These are phyloP conservation scores for Dryas integrifolia DNA, from an alignment of 331 rosid genomes.

Conservation along the genomic window DNA sequence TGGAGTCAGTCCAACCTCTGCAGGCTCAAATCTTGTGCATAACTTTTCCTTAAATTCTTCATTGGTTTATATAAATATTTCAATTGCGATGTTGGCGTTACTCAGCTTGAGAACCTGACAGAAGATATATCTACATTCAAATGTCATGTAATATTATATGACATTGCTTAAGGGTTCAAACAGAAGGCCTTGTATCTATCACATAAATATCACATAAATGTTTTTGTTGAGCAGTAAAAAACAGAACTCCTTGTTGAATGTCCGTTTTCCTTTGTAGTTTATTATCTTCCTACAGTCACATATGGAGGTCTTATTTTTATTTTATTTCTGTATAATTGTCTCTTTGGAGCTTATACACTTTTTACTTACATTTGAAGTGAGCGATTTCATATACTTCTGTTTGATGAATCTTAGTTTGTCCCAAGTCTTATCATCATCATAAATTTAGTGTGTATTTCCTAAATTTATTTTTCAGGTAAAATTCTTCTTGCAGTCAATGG, in stretches of 20 bases:
- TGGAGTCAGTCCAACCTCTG: background rate
- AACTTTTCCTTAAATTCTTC: background rate
- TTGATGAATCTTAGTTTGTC: slow-evolving; percentile 3
- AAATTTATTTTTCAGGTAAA: background rate
- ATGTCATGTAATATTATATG: background rate
- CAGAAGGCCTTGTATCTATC: background rate
- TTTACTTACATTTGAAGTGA: background rate
- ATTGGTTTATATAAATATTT: background rate
- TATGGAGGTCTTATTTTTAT: background rate
- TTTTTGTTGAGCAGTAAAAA: background rate
- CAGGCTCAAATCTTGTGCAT: background rate
- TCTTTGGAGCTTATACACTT: background rate
- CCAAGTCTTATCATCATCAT: background rate
- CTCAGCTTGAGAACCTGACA: background rate
- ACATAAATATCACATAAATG: background rate
- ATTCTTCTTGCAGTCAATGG: background rate
- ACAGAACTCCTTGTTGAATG: background rate
- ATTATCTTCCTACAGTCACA: background rate
- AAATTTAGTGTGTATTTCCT: background rate
- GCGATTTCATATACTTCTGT: background rate
- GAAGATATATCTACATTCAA: background rate
- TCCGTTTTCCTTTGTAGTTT: background rate
- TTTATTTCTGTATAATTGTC: background rate
- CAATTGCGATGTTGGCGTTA: background rate
- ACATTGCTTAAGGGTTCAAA: background rate